phyloP scores from a whole-genome alignment of 768 basidiomycete genomes.

The Pleurotus eryngii region DNA sequence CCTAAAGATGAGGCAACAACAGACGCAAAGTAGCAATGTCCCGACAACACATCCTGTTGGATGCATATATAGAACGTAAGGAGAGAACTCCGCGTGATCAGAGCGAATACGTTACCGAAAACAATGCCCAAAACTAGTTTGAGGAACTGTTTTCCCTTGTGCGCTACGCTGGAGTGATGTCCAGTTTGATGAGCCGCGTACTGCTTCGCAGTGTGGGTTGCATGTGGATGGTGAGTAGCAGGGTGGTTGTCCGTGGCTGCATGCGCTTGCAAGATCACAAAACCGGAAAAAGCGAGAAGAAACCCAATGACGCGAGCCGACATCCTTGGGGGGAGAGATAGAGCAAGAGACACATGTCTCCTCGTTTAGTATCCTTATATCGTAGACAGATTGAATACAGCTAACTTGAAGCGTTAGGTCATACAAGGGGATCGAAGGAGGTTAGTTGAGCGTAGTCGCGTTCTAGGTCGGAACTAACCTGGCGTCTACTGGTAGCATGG shows the following conservation, averaged over 20 bases:
- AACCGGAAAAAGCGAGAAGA: background rate
- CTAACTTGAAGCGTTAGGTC: no score
- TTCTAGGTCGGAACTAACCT: no score
- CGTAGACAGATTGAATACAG: background rate
- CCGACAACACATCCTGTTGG: background rate
- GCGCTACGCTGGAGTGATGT: background rate
- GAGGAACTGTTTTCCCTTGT: constrained; percentile 5
- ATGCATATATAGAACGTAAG: background rate
- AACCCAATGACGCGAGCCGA: background rate
- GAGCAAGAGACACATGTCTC: background rate
- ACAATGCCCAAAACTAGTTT: constrained; percentile 1
- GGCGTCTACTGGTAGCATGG: no score
- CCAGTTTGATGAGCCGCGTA: background rate
- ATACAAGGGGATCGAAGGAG: no score
- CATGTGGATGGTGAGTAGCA: background rate
- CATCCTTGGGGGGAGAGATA: background rate
- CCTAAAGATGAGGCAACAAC: constrained; percentile 2
- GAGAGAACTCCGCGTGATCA: background rate
- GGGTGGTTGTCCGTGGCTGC: background rate
- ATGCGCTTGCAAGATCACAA: background rate
- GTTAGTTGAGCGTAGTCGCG: no score
- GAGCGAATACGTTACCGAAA: background rate
- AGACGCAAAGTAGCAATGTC: background rate
- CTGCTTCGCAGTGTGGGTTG: background rate
- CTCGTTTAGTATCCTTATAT: background rate